Base-by-base conservation (phyloP, 1,139 yeast genomes). In the Suhomyces yuchorum region DNA sequence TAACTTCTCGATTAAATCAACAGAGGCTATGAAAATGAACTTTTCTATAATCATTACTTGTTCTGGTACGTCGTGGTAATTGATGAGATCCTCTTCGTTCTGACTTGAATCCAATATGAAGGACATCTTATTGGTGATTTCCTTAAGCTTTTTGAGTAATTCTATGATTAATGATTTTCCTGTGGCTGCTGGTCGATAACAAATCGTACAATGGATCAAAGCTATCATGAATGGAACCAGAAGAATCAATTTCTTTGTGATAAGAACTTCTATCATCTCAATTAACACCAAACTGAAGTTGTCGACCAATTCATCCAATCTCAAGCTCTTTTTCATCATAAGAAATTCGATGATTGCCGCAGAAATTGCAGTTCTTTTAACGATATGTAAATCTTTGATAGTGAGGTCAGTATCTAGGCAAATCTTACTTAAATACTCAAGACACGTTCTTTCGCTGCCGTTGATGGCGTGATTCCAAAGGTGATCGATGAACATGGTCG, bases 111-210 rank as follows among this genome's bases (percentile, higher is more conserved):
- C 68, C 8, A 71, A 55, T 23, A 70, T 60, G 46, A 59, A 65
- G 2, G 63, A 55, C 19, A 61, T 58, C 12, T 54, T 49, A 8
- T 47, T 42, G 19, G 67, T 56, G 2, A 72, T 52, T 2, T 44
- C 45, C 15, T 63, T 56, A n/a, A 66, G 49, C 26, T 50, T 49
- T 11, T 44, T 50, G 6, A 67, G 50, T 34, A 71, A 49, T 3
- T 44, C 38, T 14, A 52, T 26, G 45, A 67, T 56, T 47, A 80
- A 65, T 3, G 60, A 49, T 24, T 63, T 59, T 33, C 66, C 67
- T 6, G 82, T 70, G 0, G 89, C 89, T 43, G 78, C 75, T 0
- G 86, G 82, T 52, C 85, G 71, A 60, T 81, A 85, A 38, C 66
- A 71, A 11, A 84, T 63, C 1, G 82, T 59, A 46, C 81, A 80